A percentile compares a stretch with the other conserved stretches of the same genome.
Evolutionary conservation across 495 filamentous ascomycete genomes (phyloP).

Genomic region (Penicillium antarcticum): DNA sequence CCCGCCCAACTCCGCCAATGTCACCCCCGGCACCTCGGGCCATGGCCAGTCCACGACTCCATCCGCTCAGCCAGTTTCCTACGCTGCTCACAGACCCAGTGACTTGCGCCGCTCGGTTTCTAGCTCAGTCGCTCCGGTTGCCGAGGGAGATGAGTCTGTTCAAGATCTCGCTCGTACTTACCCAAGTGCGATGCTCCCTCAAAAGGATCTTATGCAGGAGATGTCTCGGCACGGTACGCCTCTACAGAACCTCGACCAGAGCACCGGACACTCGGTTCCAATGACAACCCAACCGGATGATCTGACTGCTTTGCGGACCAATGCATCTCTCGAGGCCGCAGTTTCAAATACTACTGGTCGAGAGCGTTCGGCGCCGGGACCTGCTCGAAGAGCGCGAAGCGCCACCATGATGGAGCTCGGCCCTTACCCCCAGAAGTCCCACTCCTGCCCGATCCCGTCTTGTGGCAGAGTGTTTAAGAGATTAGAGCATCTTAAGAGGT

Average conservation of each 20-base stretch:
- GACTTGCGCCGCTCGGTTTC: constrained; percentile 91
- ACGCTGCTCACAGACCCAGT: constrained; percentile 69
- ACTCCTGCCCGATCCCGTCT: constrained; percentile 97
- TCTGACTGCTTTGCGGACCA: constrained; percentile 60
- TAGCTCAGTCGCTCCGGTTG: constrained; percentile 77
- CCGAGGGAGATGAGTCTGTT: constrained; percentile 69
- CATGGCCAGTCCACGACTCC: constrained; percentile 38
- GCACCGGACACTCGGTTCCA: constrained; percentile 63
- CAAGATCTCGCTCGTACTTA: constrained; percentile 65
- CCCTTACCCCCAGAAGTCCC: constrained; percentile 94
- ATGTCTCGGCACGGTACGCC: constrained; percentile 89
- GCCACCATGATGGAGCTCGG: constrained; percentile 96
- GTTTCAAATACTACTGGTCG: constrained; percentile 58
- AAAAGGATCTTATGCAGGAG: constrained; percentile 74
- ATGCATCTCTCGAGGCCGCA: constrained; percentile 55
- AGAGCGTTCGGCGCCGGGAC: constrained; percentile 64
- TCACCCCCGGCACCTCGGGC: constrained; percentile 49
- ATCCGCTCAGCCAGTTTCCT: constrained; percentile 37
- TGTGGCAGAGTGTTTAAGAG: constrained; percentile 98
- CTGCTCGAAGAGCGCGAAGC: constrained; percentile 85
- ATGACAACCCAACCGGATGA: constrained; percentile 65
- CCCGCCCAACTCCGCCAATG: constrained; percentile 65
- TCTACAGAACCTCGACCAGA: constrained; percentile 73
- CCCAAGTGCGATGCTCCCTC: constrained; percentile 63
- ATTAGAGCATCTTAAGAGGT: constrained; percentile 98